These are phyloP conservation scores for Podaxis sp. DNA, from an alignment of 768 basidiomycete species.

Conservation along the genomic window DNA sequence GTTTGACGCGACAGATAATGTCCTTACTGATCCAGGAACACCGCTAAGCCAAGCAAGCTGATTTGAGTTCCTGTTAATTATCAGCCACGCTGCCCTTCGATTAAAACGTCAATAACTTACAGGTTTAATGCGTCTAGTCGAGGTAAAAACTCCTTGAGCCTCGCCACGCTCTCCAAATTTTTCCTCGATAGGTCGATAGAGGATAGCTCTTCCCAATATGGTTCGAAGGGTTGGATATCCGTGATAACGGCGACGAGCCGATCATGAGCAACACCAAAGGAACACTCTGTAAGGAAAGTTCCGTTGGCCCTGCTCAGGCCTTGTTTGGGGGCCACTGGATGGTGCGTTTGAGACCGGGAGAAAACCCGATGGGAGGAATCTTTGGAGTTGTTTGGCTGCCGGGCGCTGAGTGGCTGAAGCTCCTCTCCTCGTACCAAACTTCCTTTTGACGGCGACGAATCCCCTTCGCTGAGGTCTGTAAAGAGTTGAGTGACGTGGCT, in stretches of 20 bases:
- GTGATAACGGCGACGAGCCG: constrained; percentile 89
- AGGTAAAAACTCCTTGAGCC: constrained; percentile 88
- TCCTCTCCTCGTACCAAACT: constrained; percentile 46
- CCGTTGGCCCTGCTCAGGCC: constrained; percentile 36
- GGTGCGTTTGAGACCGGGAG: constrained; percentile 44
- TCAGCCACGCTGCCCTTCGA: constrained; percentile 12
- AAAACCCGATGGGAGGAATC: constrained; percentile 39
- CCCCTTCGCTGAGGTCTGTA: constrained; percentile 42
- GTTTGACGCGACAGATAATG: constrained; percentile 77
- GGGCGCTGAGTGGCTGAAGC: constrained; percentile 44
- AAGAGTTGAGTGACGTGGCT: constrained; percentile 16
- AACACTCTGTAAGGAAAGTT: constrained; percentile 90
- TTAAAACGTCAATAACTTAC: constrained; percentile 46
- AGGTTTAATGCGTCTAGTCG: constrained; percentile 71
- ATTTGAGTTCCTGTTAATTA: constrained; percentile 60
- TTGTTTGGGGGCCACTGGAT: constrained; percentile 30
- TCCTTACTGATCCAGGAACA: constrained; percentile 68
- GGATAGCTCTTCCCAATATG: constrained; percentile 84
- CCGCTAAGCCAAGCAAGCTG: constrained; percentile 80
- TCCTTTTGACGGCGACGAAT: constrained; percentile 57
- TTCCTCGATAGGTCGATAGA: constrained; percentile 74
- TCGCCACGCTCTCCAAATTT: constrained; percentile 76
- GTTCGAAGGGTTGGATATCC: constrained; percentile 92
- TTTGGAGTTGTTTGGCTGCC: constrained; percentile 35
- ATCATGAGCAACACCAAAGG: constrained; percentile 93